phyloP scores from a whole-genome alignment of 345 rosid genomes.

The Pseudoturritis turrita region DNA sequence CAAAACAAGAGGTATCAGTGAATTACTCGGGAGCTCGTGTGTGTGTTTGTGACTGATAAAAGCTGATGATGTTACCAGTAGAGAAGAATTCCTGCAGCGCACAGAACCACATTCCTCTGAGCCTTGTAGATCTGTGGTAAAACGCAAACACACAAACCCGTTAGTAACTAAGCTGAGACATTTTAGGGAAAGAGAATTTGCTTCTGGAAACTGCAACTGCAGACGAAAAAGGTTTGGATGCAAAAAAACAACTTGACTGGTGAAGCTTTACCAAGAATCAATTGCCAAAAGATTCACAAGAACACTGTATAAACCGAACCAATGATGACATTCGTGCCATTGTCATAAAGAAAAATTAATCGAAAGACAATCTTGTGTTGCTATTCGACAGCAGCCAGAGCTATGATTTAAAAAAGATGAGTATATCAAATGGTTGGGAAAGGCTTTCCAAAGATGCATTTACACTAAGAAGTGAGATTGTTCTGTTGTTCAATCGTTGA shows the following conservation, averaged over 20 bases:
- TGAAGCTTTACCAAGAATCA: neutral
- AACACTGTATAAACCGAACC: neutral
- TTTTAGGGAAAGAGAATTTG: neutral
- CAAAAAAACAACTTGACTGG: neutral
- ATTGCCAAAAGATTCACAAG: neutral
- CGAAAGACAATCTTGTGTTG: neutral
- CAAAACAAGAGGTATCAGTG: neutral
- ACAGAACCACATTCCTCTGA: conserved; percentile 76
- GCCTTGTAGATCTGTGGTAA: conserved; percentile 71
- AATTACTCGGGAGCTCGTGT: neutral
- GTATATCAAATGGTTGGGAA: neutral
- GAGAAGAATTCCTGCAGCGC: conserved; percentile 66
- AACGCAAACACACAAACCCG: neutral
- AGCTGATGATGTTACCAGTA: conserved; percentile 55
- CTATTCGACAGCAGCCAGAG: neutral
- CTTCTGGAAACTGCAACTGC: neutral
- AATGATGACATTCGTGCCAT: neutral
- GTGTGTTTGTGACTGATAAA: neutral
- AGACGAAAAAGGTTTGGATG: neutral
- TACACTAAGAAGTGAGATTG: neutral
- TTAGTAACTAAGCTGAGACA: neutral
- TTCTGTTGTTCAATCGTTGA: neutral
- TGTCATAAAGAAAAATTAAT: neutral
- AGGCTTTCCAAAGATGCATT: neutral
- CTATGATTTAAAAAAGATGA: neutral